Conservation (phyloP, 2,329 filamentous ascomycete species). For the Coniochaeta ligniaria region DNA sequence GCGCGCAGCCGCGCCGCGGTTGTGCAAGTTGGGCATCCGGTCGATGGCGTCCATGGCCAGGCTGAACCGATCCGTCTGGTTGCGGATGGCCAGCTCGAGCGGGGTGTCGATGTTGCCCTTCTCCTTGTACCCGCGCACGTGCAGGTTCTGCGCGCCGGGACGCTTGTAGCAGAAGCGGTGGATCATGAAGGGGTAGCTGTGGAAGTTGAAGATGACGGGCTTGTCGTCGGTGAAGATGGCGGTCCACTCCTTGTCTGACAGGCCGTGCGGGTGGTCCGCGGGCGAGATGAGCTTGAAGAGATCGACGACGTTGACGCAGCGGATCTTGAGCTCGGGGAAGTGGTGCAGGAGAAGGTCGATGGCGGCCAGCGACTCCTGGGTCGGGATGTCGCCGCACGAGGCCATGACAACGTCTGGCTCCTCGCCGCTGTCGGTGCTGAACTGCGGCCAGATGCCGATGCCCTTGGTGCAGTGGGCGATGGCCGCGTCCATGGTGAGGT, state of each 20-base stretch:
- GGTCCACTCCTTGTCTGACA: constrained; percentile 58
- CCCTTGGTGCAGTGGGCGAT: constrained; percentile 73
- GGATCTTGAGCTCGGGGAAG: constrained; percentile 66
- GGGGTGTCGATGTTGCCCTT: constrained; percentile 82
- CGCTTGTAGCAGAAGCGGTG: constrained; percentile 72
- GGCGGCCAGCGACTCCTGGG: constrained; percentile 67
- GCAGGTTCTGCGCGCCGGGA: constrained; percentile 58
- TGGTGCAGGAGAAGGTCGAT: constrained; percentile 66
- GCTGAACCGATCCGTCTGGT: constrained; percentile 70
- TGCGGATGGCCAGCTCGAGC: constrained; percentile 70
- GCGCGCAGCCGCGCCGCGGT: constrained; percentile 53
- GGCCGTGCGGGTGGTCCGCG: constrained; percentile 65
- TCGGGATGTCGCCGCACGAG: constrained; percentile 67
- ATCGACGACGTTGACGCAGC: constrained; percentile 75
- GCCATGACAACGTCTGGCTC: constrained; percentile 74
- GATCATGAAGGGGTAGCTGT: constrained; percentile 75
- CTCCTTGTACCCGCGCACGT: constrained; percentile 74
- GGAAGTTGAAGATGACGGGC: constrained; percentile 78
- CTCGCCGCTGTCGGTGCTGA: constrained; percentile 59
- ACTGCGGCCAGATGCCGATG: constrained; percentile 70
- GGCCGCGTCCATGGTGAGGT: constrained; percentile 65
- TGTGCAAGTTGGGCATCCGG: constrained; percentile 53
- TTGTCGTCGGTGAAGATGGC: constrained; percentile 65
- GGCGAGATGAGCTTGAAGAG: constrained; percentile 72
- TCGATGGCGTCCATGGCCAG: constrained; percentile 73